Evolutionary conservation across 768 basidiomycete genomes (phyloP).

Genomic region (Amanita muscaria): DNA sequence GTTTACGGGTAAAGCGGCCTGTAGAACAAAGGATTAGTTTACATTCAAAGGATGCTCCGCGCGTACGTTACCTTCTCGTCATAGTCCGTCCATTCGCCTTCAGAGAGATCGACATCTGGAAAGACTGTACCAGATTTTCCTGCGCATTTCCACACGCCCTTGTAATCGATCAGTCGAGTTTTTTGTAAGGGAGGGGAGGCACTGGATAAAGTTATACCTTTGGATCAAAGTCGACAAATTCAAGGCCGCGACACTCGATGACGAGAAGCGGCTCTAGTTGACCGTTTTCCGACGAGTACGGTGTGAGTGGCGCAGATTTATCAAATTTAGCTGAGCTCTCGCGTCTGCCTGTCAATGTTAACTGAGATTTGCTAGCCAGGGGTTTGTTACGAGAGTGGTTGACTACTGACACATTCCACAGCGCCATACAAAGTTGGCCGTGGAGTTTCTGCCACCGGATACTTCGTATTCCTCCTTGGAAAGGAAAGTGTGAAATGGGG

Average conservation of each 20-base stretch:
- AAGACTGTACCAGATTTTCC: slow-evolving; percentile 55
- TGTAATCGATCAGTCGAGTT: not conserved
- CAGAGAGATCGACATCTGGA: slow-evolving; percentile 52
- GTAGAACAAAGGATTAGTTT: slow-evolving; percentile 7
- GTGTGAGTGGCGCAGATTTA: slow-evolving; percentile 31
- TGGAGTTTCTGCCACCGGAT: slow-evolving; percentile 56
- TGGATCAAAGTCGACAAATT: slow-evolving; percentile 73
- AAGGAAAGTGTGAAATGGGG: slow-evolving; percentile 3
- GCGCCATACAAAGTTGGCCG: slow-evolving; percentile 76
- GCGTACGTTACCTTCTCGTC: slow-evolving; percentile 67
- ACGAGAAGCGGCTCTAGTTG: slow-evolving; percentile 57
- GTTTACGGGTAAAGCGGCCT: slow-evolving; percentile 59
- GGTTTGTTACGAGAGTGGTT: not conserved
- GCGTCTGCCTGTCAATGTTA: slow-evolving; percentile 46
- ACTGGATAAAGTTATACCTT: slow-evolving; percentile 13
- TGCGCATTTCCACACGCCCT: slow-evolving; percentile 76
- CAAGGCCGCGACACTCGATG: slow-evolving; percentile 82
- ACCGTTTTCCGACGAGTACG: slow-evolving; percentile 56
- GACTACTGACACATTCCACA: slow-evolving; percentile 49
- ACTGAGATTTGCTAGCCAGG: not conserved
- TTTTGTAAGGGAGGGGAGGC: not conserved
- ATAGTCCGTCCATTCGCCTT: slow-evolving; percentile 80
- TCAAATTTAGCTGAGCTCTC: slow-evolving; percentile 82
- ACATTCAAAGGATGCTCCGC: slow-evolving; percentile 1
- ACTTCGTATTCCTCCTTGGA: slow-evolving; percentile 59